Evolutionary conservation across 2,329 filamentous ascomycete genomes (phyloP), one percentile per base, ranked within the genome.

Genomic region (Metarhizium rileyi): DNA sequence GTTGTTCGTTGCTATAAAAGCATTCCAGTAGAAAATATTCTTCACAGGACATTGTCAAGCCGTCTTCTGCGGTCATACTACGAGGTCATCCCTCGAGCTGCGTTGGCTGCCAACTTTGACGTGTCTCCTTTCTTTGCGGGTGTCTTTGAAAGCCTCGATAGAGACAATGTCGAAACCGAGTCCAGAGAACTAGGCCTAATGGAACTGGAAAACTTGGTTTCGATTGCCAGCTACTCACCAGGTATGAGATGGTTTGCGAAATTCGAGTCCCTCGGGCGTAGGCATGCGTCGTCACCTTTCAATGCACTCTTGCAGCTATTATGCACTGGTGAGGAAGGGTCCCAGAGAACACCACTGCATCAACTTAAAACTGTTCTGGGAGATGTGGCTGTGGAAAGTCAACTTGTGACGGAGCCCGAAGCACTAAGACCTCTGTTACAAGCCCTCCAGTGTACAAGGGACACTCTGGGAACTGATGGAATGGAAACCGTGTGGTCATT

Each of bases 171-270:
- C 40, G 72, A 79, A 44, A 66, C 68, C 3, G 67, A 72, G 48
- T 68, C 75, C 45, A 66, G 73, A 46, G 74, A 74, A 1, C 70
- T 90, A 44, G 72, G 80, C 22, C 65, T 86, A 9, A 78, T 90
- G 59, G 87, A 95, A 65, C 71, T 96, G 26, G 84, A 90, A 63
- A 87, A 91, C 63, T 72, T 95, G 18, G 79, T 95, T 18, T 77
- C 82, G 27, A 87, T 96, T 62, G 89, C 90, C 3, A 80, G 82
- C 54, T 81, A 84, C 58, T 94, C 90, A 3, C 82, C 87, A 0
- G 83, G 84, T 5, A 93, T 95, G 83, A 82, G 86, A 54, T 97
- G 91, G 91, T 96, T 93, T 71, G 77, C 86, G 54, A 90, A 87
- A 60, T 78, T 71, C 51, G 79, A 85, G 55, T 75, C 75, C 1